Percentiles rank a stretch among this genome's conserved stretches.
These are phyloP conservation scores for Aleurites moluccanus DNA, from an alignment of 441 rosid species.

Conservation along the genomic window DNA sequence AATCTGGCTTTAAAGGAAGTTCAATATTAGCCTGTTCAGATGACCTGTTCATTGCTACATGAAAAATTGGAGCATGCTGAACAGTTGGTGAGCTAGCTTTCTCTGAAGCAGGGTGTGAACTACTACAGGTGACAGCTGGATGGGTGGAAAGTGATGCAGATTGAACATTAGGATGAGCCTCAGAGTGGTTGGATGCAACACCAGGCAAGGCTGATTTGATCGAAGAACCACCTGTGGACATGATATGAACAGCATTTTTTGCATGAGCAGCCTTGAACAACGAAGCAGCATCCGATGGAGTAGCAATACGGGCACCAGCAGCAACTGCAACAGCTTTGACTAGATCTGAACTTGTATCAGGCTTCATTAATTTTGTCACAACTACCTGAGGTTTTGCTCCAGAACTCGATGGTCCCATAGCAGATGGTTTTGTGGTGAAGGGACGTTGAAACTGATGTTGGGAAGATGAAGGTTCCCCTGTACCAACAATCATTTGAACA, in stretches of 20 bases:
- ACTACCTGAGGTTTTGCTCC: slow-evolving; percentile 47
- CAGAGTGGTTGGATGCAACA: slow-evolving; percentile 36
- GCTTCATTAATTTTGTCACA: slow-evolving; percentile 40
- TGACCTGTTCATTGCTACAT: slow-evolving; percentile 22
- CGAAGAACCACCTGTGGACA: slow-evolving; percentile 48
- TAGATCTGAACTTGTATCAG: slow-evolving; percentile 48
- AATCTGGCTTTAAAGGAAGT: slow-evolving; percentile 37
- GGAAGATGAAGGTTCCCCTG: slow-evolving; percentile 40
- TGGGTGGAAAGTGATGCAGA: slow-evolving; percentile 34
- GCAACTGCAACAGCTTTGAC: slow-evolving; percentile 82
- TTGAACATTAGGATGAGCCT: slow-evolving; percentile 40
- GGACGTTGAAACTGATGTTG: slow-evolving; percentile 47
- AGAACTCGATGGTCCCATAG: slow-evolving; percentile 31
- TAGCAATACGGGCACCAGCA: slow-evolving; percentile 82
- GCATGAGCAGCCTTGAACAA: slow-evolving; percentile 70
- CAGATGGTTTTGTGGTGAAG: slow-evolving; percentile 37
- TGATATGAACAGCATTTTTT: slow-evolving; percentile 57
- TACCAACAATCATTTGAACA: neutral
- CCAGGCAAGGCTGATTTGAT: slow-evolving; percentile 38
- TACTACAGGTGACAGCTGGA: slow-evolving; percentile 34
- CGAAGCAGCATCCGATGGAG: slow-evolving; percentile 57
- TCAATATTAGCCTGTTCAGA: slow-evolving; percentile 39
- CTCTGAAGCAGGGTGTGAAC: slow-evolving; percentile 30
- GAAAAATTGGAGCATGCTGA: slow-evolving; percentile 36
- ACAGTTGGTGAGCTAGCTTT: slow-evolving; percentile 36